Conservation (phyloP, 1,284 basidiomycete species). For the Papiliotrema terrestris region DNA sequence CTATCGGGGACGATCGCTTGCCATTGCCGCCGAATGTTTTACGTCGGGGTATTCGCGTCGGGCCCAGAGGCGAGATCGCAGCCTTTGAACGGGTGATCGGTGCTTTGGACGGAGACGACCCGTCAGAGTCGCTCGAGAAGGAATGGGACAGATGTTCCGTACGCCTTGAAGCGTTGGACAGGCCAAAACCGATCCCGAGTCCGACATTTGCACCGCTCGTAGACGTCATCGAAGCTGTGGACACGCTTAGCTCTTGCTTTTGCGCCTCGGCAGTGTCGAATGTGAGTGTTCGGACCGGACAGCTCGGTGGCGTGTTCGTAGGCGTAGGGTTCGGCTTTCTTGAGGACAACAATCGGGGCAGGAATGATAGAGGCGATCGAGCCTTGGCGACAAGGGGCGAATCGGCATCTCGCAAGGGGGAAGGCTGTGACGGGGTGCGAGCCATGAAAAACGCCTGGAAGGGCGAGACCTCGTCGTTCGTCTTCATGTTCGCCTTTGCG, state of each 20-base stretch:
- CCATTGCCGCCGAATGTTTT: not conserved
- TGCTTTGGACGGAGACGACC: constrained; percentile 2
- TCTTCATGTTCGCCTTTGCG: not conserved
- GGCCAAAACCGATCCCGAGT: not conserved
- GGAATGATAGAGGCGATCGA: not conserved
- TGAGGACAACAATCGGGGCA: not conserved
- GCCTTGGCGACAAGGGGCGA: not conserved
- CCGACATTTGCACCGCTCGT: not conserved
- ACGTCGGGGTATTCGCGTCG: not conserved
- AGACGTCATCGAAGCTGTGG: not conserved
- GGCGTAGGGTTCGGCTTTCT: no score
- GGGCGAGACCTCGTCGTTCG: not conserved
- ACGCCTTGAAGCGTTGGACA: not conserved
- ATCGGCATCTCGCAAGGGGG: no score
- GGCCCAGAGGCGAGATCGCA: not conserved
- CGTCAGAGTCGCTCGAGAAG: not conserved
- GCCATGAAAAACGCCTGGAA: constrained; percentile 5
- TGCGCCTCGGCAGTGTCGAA: no score
- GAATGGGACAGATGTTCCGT: not conserved
- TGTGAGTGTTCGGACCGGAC: no score
- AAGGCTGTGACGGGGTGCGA: constrained; percentile 3
- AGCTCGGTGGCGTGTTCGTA: no score
- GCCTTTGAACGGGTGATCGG: not conserved
- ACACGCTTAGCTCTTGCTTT: no score
- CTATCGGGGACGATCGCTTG: not conserved